Conservation (phyloP, 371 early-diverging fungal genomes). For the Mortierella sp. region DNA sequence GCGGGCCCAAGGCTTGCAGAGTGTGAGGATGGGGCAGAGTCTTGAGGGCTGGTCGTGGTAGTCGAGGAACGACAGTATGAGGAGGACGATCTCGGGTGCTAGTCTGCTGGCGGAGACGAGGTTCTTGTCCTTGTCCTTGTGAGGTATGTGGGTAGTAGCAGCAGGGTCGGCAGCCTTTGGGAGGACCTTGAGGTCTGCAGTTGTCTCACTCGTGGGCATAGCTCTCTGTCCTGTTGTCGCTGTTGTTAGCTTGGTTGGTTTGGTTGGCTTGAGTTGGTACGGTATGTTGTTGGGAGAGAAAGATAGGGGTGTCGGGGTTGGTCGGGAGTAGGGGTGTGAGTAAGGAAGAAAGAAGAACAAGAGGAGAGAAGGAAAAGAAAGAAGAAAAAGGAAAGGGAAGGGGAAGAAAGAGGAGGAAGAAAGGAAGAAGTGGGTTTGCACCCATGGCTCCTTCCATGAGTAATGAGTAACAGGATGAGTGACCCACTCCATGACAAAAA, state of each 20-base stretch:
- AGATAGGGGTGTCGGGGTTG: neutral
- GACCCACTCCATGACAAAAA: neutral
- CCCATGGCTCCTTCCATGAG: neutral
- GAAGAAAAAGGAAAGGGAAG: neutral
- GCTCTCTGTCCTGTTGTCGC: neutral
- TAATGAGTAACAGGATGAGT: too few relatives aligned
- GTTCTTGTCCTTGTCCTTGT: neutral
- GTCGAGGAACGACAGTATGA: conserved; percentile 37
- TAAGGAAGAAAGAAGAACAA: neutral
- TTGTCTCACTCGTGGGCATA: neutral
- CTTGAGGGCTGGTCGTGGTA: conserved; percentile 12
- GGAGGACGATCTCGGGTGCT: conserved; percentile 43
- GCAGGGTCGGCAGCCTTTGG: neutral
- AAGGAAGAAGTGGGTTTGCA: neutral
- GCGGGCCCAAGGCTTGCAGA: conserved; percentile 44
- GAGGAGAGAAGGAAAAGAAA: neutral
- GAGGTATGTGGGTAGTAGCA: neutral
- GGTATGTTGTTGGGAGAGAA: neutral
- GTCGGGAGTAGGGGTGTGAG: neutral
- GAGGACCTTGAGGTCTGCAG: neutral
- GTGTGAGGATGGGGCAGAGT: conserved; percentile 39
- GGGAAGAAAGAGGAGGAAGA: neutral
- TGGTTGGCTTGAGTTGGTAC: neutral
- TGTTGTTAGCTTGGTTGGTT: neutral
- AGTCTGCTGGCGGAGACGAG: conserved; percentile 8